These are phyloP conservation scores for Solanum sitiens DNA, from an alignment of 257 asterid genomes.

Conservation along the genomic window DNA sequence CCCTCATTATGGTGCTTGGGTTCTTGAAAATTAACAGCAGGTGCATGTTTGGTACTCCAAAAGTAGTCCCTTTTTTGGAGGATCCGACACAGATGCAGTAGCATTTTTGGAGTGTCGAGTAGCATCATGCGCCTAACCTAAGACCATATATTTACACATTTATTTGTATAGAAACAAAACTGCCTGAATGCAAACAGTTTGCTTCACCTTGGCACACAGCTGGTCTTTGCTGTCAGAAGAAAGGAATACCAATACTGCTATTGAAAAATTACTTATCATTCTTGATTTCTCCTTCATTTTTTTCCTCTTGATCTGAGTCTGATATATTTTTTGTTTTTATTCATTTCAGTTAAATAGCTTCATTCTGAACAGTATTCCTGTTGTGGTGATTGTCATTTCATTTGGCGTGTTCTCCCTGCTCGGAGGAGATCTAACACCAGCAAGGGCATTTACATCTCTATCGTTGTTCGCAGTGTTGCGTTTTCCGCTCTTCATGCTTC, in stretches of 20 bases:
- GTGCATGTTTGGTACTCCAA: not conserved
- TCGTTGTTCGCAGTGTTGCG: slow-evolving; percentile 87
- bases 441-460: slow-evolving; percentile 92
- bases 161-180: not conserved
- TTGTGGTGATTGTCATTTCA: slow-evolving; percentile 79
- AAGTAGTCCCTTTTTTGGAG: not conserved
- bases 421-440: slow-evolving; percentile 95
- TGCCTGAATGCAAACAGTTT: not conserved
- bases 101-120: not conserved
- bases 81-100: not conserved
- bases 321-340: not conserved
- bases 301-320: slow-evolving; percentile 2
- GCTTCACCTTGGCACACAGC: not conserved
- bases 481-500: slow-evolving; percentile 94
- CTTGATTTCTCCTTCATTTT: not conserved
- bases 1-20: not conserved
- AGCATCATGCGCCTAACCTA: not conserved
- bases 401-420: slow-evolving; percentile 74
- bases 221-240: not conserved
- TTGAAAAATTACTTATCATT: not conserved
- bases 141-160: not conserved
- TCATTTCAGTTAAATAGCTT: slow-evolving; percentile 67
- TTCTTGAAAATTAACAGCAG: not conserved
- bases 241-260: not conserved
- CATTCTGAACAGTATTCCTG: slow-evolving; percentile 81